Evolutionary conservation across 192 early-diverging fungal genomes (phyloP).

Genomic region (Entophlyctis luteolus): DNA sequence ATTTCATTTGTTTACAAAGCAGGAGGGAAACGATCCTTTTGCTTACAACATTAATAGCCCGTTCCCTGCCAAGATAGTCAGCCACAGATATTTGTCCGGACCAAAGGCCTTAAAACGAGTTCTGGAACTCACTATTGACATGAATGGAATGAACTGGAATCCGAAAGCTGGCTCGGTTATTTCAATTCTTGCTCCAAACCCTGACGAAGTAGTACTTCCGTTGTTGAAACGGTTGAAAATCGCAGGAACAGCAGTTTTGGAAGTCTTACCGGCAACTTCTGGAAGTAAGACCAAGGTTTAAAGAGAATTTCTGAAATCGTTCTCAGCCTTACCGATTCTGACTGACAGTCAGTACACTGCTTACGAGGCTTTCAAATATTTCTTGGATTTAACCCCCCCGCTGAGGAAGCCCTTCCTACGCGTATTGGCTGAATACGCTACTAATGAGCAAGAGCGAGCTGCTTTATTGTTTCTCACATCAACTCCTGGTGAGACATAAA

Average conservation of each 20-base stretch:
- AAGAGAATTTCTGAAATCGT: not conserved
- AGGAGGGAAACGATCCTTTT: slow-evolving; percentile 21
- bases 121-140: slow-evolving; percentile 40
- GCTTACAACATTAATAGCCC: not conserved
- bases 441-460: slow-evolving; percentile 66
- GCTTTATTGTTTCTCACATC: slow-evolving; percentile 75
- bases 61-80: slow-evolving; percentile 46
- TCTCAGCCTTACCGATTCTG: slow-evolving; percentile 25
- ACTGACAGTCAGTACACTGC: slow-evolving; percentile 22
- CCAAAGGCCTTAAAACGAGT: slow-evolving; percentile 67
- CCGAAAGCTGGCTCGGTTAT: slow-evolving; percentile 73
- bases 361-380: slow-evolving; percentile 68
- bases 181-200: slow-evolving; percentile 84
- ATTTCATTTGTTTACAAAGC: slow-evolving; percentile 12
- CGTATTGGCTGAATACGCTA: slow-evolving; percentile 64
- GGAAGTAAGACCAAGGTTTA: not conserved
- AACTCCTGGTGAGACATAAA: slow-evolving; percentile 56
- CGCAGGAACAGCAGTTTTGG: slow-evolving; percentile 36
- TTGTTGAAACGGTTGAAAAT: slow-evolving; percentile 60
- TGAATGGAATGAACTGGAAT: slow-evolving; percentile 30
- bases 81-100: slow-evolving; percentile 58
- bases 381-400: slow-evolving; percentile 67
- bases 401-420: slow-evolving; percentile 76
- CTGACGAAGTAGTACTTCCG: slow-evolving; percentile 63
- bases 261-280: slow-evolving; percentile 22